These are phyloP conservation scores for Aurantiochytrium sp. DNA, from an alignment of 108 stramenopile genomes.

Conservation along the genomic window DNA sequence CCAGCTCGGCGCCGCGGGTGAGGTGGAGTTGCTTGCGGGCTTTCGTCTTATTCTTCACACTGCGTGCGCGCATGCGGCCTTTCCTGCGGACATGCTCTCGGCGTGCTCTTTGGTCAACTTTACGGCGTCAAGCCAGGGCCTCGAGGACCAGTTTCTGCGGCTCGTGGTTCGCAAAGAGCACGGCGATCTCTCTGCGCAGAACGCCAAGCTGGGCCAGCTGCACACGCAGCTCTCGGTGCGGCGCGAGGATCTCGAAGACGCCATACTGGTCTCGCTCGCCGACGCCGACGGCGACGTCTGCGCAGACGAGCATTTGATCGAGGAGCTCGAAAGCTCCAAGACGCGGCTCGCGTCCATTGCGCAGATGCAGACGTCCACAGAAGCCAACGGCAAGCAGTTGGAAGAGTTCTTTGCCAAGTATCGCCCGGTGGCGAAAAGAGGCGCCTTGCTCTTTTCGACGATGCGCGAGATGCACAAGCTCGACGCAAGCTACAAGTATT, in stretches of 20 bases:
- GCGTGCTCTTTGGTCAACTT: constrained; percentile 75
- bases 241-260: constrained; percentile 77
- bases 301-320: constrained; percentile 68
- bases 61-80: constrained; percentile 70
- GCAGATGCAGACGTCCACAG: constrained; percentile 54
- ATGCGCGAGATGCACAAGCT: constrained; percentile 75
- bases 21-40: constrained; percentile 70
- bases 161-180: constrained; percentile 72
- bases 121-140: constrained; percentile 66
- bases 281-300: constrained; percentile 70
- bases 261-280: constrained; percentile 67
- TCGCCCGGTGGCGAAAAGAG: constrained; percentile 68
- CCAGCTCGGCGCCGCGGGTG: constrained; percentile 73
- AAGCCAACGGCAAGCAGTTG: constrained; percentile 59
- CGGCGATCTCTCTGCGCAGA: constrained; percentile 62
- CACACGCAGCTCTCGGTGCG: constrained; percentile 76
- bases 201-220: constrained; percentile 62
- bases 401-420: constrained; percentile 66
- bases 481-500: constrained; percentile 76
- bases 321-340: constrained; percentile 72
- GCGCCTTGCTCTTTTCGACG: constrained; percentile 69
- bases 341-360: constrained; percentile 66
- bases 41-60: constrained; percentile 78
- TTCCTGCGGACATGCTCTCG: constrained; percentile 78
- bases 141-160: constrained; percentile 74